phyloP scores from a whole-genome alignment of 1,139 yeast species.

The Geotrichum reessii region DNA sequence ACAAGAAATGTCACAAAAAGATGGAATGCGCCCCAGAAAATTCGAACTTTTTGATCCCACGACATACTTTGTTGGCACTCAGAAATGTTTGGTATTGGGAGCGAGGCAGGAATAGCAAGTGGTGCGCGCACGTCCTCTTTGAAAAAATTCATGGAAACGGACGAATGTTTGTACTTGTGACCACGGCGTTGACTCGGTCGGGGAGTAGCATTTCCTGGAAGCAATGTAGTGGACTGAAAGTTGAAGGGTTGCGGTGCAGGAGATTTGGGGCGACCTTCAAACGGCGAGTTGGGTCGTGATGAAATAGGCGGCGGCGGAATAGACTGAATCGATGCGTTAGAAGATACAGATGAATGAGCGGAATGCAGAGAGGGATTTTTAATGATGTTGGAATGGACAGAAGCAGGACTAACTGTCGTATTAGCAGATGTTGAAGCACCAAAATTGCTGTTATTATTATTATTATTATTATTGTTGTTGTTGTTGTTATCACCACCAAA shows the following conservation, averaged over 20 bases:
- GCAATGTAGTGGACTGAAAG: conserved; percentile 32
- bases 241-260: conserved; percentile 33
- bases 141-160: conserved; percentile 93
- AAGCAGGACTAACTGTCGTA: not conserved
- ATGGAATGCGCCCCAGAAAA: conserved; percentile 65
- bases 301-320: not conserved
- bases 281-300: conserved; percentile 5
- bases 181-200: conserved; percentile 67
- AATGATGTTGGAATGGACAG: not conserved
- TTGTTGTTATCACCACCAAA: not conserved
- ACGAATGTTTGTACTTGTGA: conserved; percentile 90
- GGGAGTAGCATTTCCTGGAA: conserved; percentile 20
- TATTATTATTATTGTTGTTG: not conserved
- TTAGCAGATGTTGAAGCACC: not conserved
- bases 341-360: conserved; percentile 14
- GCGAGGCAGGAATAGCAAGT: conserved; percentile 65
- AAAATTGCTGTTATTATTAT: not conserved
- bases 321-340: conserved; percentile 7
- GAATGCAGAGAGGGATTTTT: conserved; percentile 4
- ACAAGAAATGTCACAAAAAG: conserved; percentile 50
- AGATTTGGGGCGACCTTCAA: not conserved
- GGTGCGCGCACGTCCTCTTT: conserved; percentile 82
- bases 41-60: conserved; percentile 48
- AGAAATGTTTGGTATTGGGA: conserved; percentile 67
- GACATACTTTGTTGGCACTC: conserved; percentile 59